Base-by-base conservation (phyloP, 768 basidiomycete genomes). In the Auriscalpium orientale region DNA sequence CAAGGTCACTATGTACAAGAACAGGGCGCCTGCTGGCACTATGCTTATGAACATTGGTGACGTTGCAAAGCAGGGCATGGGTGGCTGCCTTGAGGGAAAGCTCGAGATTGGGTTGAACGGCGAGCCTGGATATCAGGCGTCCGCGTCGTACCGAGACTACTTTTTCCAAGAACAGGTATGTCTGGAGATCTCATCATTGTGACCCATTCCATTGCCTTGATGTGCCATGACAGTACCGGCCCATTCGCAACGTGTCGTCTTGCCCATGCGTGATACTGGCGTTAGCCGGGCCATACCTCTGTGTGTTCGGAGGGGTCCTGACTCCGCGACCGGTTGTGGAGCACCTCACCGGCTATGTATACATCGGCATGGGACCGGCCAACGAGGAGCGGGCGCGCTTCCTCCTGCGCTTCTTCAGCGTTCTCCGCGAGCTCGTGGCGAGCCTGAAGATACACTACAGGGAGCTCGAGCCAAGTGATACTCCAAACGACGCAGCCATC, bases 211-310 rank as follows among this genome's bases (percentile, higher is more conserved):
- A 22, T 52, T 35, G 28, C 3, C 16, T 38, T 43, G 13, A 18
- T 10, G 9, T 22, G 21, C 10, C 3, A 20, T 9, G 13, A 33
- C 53, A 54, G 46, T 49, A 48, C 46, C 6, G 2, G 33, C 18
- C 16, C 3, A 48, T 55, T 22, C 54, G 54, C 2, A 55, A 55
- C 16, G 54, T 13, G 8, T 55, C 54, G 20, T 59, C 58, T 44
- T 63, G 62, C 46, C 62, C 62, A 13, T 51, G 49, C 46, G 18
- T 63, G 22, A 18, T 63, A 11, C 40, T 63, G 34, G 54, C 58
- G 9, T 28, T 56, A 4, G 40, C 62, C 5, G 62, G 58, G 10
- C 54, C 62, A 20, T 46, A 40, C n/a, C 48, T 63, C 16, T 40
- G 37, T 28, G 46, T 63, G 37, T 21, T 46, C 6, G 62, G 62